Evolutionary conservation across 495 filamentous ascomycete genomes (phyloP), one percentile per base, ranked within the genome.

Genomic region (Neurospora tetraspora): DNA sequence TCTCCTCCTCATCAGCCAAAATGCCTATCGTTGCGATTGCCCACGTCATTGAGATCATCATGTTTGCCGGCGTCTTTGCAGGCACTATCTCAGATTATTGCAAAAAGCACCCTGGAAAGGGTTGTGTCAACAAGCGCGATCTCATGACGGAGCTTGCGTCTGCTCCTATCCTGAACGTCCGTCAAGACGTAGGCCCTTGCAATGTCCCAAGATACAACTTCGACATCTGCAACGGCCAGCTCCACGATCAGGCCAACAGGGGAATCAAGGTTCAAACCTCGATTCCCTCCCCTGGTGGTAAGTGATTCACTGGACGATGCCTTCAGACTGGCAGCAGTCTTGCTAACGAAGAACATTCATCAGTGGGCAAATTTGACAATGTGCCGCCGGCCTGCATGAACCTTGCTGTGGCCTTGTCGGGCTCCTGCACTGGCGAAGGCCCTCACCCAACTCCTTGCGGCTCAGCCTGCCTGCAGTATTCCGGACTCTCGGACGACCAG

Each of bases 371-470:
- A n/a, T 75, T 77, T 38, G 70, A 75, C 14, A 73, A 75, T 10
- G 69, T 77, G 14, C 76, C 76, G 14, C 72, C 70, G 2, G 71
- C 72, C n/a, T 77, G 76, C 71, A 77, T 77, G 74, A 73, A 75
- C 23, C 69, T 75, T 39, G 70, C 45, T 42, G 72, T 70, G 7
- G 40, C 72, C 27, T 38, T 77, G n/a, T 70, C 73, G 23, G 76
- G 74, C 59, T 71, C 74, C 45, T 75, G 73, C 20, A 61, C 53
- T 14, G 69, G 72, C 20, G 36, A 43, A 4, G 74, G 74, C 12
- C 68, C 74, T 23, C 71, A 42, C 16, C 76, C 76, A 11, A 70
- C 53, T 31, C 76, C 76, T 10, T 77, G 76, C 69, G 76, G 74
- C 59, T 69, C 70, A 14, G 74, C 70, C 37, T 77, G 76, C 38